Percentiles rank a stretch among this genome's conserved stretches.
Evolutionary conservation across 2,329 filamentous ascomycete genomes (phyloP).

Genomic region (Ceratocystis eucalypticola): DNA sequence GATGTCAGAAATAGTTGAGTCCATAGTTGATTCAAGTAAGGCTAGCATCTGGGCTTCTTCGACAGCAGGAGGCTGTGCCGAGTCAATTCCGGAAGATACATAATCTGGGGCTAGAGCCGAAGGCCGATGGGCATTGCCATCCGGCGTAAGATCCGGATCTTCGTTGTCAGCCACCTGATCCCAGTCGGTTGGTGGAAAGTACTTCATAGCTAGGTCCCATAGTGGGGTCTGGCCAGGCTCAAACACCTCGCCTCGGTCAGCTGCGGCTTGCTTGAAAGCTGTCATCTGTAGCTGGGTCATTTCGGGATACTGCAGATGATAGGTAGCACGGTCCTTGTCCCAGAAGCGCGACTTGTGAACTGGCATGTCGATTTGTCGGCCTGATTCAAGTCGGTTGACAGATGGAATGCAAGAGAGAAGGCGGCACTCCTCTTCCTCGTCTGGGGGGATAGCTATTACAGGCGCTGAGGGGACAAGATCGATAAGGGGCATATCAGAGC

Average conservation of each 20-base stretch:
- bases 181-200: constrained; percentile 37
- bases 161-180: constrained; percentile 19
- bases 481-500: constrained; percentile 30
- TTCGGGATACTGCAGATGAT: constrained; percentile 49
- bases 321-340: constrained; percentile 41
- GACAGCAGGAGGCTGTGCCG: no score
- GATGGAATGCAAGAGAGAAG: constrained; percentile 38
- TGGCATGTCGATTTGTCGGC: constrained; percentile 44
- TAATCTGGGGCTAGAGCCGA: background rate
- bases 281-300: constrained; percentile 48
- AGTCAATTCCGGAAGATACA: background rate
- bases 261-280: constrained; percentile 41
- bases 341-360: constrained; percentile 46
- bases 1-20: constrained; percentile 51
- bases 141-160: background rate
- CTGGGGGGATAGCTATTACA: constrained; percentile 23
- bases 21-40: constrained; percentile 45
- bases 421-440: constrained; percentile 32
- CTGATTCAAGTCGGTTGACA: constrained; percentile 35
- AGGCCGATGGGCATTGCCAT: background rate
- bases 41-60: background rate
- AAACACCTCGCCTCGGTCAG: constrained; percentile 39
- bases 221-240: constrained; percentile 36
- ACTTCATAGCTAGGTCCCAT: constrained; percentile 45
- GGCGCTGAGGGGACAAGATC: background rate